Evolutionary conservation across 768 basidiomycete species (phyloP).

Genomic region (Strobilomyces dryophilus): DNA sequence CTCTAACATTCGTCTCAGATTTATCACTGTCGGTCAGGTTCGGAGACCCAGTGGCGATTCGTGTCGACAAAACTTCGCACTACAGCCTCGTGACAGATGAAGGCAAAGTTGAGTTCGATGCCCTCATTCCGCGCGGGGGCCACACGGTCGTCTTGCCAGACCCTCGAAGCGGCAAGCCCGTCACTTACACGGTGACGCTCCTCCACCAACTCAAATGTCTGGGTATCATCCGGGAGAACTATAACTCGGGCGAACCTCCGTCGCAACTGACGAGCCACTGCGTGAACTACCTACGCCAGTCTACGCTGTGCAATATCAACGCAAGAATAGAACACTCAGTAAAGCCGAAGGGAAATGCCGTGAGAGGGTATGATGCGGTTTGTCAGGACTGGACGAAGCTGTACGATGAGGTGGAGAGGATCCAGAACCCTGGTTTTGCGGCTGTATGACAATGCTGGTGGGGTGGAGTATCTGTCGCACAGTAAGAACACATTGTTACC

Average conservation of each 20-base stretch:
- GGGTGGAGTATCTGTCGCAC: too few relatives aligned
- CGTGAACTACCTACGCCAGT: conserved; percentile 11
- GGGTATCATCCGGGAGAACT: conserved; percentile 9
- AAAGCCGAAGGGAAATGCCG: conserved; percentile 2
- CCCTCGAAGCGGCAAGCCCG: conserved; percentile 7
- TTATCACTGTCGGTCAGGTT: conserved; percentile 8
- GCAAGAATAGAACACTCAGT: conserved; percentile 12
- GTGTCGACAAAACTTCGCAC: conserved; percentile 10
- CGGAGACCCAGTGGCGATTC: conserved; percentile 10
- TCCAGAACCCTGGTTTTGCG: background rate
- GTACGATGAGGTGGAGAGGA: conserved; percentile 11
- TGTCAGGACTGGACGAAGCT: conserved; percentile 14
- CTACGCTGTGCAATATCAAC: conserved; percentile 11
- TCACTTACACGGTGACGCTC: conserved; percentile 11
- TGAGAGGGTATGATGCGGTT: conserved; percentile 9
- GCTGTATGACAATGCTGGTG: background rate
- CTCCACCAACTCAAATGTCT: conserved; percentile 13
- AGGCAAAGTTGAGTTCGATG: conserved; percentile 13
- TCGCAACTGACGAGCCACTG: conserved; percentile 10
- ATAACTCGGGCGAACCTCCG: background rate
- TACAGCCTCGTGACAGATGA: conserved; percentile 11
- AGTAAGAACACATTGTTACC: background rate
- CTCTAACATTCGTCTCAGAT: conserved; percentile 1
- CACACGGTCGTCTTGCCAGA: conserved; percentile 10
- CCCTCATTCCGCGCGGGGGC: conserved; percentile 8